phyloP scores from a whole-genome alignment of 129 eudicot species.

The Artemisia annua region DNA sequence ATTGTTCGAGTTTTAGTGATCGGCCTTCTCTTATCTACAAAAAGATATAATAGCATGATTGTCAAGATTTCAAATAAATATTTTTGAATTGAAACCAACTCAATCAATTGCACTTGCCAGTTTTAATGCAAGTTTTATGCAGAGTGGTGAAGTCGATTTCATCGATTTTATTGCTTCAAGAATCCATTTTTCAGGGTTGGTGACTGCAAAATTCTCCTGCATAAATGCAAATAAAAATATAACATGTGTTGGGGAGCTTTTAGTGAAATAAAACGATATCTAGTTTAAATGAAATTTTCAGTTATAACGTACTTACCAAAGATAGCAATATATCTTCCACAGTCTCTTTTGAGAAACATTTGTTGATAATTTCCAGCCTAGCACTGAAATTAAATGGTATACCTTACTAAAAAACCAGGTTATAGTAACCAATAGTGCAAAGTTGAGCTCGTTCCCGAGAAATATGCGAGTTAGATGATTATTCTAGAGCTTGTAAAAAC shows the following conservation, averaged over 20 bases:
- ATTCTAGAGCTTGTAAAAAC: too few species aligned
- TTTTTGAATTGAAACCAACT: not conserved
- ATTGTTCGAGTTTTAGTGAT: conserved; percentile 27
- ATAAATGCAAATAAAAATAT: conserved; percentile 4
- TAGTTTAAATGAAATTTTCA: not conserved
- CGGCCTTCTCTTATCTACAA: conserved; percentile 40
- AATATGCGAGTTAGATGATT: too few species aligned
- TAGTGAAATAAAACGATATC: not conserved
- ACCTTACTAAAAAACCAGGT: not conserved
- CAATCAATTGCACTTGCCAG: conserved; percentile 20
- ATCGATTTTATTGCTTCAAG: conserved; percentile 37
- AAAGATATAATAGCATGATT: not conserved
- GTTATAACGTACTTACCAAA: conserved; percentile 31
- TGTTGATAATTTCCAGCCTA: conserved; percentile 40
- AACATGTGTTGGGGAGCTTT: not conserved
- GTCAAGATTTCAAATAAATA: too few species aligned
- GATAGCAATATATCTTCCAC: conserved; percentile 48
- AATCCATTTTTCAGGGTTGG: conserved; percentile 38
- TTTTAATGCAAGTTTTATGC: conserved; percentile 39
- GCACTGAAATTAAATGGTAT: not conserved
- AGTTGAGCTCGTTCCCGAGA: too few species aligned
- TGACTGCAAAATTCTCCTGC: conserved; percentile 29
- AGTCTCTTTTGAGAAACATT: conserved; percentile 43
- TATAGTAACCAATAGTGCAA: too few species aligned
- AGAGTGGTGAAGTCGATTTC: conserved; percentile 41